Base-by-base conservation (phyloP, 352 stramenopile species). In the Pythium rhizo-oryzae region DNA sequence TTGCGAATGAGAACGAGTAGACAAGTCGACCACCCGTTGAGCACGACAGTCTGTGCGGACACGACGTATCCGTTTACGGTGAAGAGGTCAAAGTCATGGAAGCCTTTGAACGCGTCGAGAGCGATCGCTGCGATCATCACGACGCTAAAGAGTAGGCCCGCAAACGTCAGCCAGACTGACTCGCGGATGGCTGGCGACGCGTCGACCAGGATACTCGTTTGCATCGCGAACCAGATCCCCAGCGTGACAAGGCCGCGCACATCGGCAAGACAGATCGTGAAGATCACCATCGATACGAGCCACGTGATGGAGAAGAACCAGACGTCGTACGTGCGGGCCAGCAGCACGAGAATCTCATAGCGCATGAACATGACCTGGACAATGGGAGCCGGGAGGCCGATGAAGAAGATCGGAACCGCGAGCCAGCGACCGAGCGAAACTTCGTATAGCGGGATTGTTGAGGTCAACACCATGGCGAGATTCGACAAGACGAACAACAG, bases 141-240 rank as follows among this genome's bases (percentile, higher is more conserved):
- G 1, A 60, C 15, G 52, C 56, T 63, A 25, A 65, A 37, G 1
- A 65, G 0, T 0, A 65, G 21, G 1, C 33, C 44, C 7, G 62
- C 9, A 21, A n/a, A 30, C 0, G 58, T 71, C 0, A 63, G 25
- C 49, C 50, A 68, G 21, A 75, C 43, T 12, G 58, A 62, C 16
- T 66, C 46, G 7, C 62, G 50, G 3, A 53, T 8, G 21, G 37
- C 74, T 25, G 46, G 52, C 1, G 72, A 72, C 2, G 71, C 71
- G 28, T 84, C 74, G n/a, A 69, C 63, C 55, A 69, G 69, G 39
- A 81, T 71, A 7, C 61, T 76, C 4, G 65, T 51, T 43, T 81
- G 63, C 24, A 76, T 60, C 35, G 59, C 35, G 19, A 61, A 50
- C 54, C 54, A 61, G n/a, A 61, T 50, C 19, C 54, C 37, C 50